Base-by-base conservation (phyloP, 2,329 filamentous ascomycete species). In the Huntiella decipiens region DNA sequence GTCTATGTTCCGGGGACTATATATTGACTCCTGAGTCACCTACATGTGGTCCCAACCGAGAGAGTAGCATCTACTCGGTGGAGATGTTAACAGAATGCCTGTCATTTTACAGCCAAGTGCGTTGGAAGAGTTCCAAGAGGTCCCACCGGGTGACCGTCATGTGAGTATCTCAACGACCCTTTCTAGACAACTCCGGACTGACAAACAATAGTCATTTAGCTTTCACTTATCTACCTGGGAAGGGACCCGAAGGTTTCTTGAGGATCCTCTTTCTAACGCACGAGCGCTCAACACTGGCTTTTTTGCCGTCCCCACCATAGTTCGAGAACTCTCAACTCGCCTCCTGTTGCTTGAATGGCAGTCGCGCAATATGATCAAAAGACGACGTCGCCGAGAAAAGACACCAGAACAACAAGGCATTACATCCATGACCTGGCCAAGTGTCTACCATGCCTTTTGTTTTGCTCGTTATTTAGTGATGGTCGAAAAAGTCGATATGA, bases 31-130 rank as follows among this genome's bases (percentile, higher is more conserved):
- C 7, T n/a, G 8, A 19, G 31, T 43, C 13, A 22, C 19, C 12
- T 33, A 6, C 12, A 15, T 32, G 13, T 33, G 13, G 4, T 10
- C 2, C 3, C 31, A 10, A 10, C 8, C 13, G 7, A 15, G 8
- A 4, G 4, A 13, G 13, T 15, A 32, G 19, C 17, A 11, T 16
- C 33, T 2, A 8, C 15, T 36, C 32, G 8, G 5, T 35, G n/a
- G 28, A n/a, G 15, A n/a, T 35, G 16, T 12, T 8, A 39, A 45
- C 17, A 22, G 12, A 12, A 46, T 46, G 45, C 45, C 38, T 1
- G 42, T 46, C 5, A 41, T 46, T 17, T 7, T 46, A 15, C 45
- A 46, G n/a, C 45, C 45, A 38, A 46, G 38, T n/a, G 42, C 42
- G 45, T 38, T 46, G 3, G 38, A 46, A 17, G 34, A 42, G n/a